Evolutionary conservation across 805 yeast genomes (phyloP).

Genomic region (Schwanniomyces vanrijiae): DNA sequence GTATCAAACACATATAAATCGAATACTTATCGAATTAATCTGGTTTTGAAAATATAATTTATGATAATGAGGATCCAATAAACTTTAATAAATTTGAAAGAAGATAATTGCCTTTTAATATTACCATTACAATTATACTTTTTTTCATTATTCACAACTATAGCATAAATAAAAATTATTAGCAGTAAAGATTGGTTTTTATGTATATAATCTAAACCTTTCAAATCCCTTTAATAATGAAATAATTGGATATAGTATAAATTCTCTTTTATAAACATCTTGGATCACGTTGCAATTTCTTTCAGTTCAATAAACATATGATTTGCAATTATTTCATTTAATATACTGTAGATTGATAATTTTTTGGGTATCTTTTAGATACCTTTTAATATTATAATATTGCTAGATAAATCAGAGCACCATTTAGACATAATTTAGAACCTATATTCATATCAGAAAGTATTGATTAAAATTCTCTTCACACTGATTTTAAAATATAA

Average conservation of each 20-base stretch:
- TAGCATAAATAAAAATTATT: constrained; percentile 44
- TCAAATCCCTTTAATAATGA: constrained; percentile 35
- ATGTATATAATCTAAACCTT: constrained; percentile 39
- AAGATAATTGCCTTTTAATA: background rate
- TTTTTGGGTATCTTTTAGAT: too few relatives aligned
- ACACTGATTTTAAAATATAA: background rate
- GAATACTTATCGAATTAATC: constrained; percentile 43
- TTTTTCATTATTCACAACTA: constrained; percentile 43
- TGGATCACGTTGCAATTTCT: constrained; percentile 34
- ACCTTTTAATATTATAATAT: too few relatives aligned
- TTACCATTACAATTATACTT: constrained; percentile 6
- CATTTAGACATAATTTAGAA: background rate
- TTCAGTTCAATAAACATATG: constrained; percentile 29
- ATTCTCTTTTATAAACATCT: constrained; percentile 37
- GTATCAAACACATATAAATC: constrained; percentile 43
- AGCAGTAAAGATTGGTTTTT: constrained; percentile 45
- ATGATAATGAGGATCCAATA: constrained; percentile 45
- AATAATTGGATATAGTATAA: constrained; percentile 48
- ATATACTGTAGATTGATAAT: constrained; percentile 11
- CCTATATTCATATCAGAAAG: too few relatives aligned
- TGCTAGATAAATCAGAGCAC: background rate
- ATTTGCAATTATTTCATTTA: constrained; percentile 35
- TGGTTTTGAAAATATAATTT: constrained; percentile 41
- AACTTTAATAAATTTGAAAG: constrained; percentile 19
- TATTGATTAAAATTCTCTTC: background rate